A percentile compares a stretch with the other conserved stretches of the same genome.
These are phyloP conservation scores for Ceratobasidium papillatum DNA, from an alignment of 1,284 basidiomycete genomes.

Conservation along the genomic window DNA sequence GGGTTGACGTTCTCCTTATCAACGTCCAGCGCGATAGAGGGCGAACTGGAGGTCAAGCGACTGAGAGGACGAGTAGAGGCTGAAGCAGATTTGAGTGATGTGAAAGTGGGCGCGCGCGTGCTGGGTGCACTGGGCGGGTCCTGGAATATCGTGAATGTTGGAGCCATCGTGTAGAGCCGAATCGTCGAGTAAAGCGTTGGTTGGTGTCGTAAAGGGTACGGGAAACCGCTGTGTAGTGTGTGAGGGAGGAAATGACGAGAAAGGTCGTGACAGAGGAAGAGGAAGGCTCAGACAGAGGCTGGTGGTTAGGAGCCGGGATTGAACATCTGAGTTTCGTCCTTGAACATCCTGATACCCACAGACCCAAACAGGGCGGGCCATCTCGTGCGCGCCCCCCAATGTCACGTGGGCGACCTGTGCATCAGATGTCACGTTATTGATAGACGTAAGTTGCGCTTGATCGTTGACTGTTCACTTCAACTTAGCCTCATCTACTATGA, in stretches of 20 bases:
- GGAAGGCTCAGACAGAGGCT: constrained; percentile 24
- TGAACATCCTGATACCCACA: constrained; percentile 28
- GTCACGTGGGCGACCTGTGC: constrained; percentile 25
- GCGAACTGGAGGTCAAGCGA: constrained; percentile 29
- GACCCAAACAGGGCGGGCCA: constrained; percentile 28
- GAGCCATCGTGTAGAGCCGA: constrained; percentile 28
- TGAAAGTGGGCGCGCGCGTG: constrained; percentile 7
- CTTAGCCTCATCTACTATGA: not conserved
- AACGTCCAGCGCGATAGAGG: constrained; percentile 30
- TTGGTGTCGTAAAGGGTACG: constrained; percentile 11
- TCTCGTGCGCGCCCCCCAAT: constrained; percentile 3
- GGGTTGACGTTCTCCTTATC: constrained; percentile 44
- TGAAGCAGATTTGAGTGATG: constrained; percentile 12
- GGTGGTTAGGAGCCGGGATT: constrained; percentile 34
- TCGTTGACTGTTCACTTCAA: too few species aligned
- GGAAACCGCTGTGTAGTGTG: not conserved
- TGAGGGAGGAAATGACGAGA: not conserved
- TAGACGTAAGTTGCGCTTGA: not conserved
- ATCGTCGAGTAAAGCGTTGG: not conserved
- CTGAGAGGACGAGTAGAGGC: constrained; percentile 19
- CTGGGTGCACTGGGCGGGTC: constrained; percentile 21
- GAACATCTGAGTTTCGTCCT: constrained; percentile 31
- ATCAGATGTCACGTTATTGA: not conserved
- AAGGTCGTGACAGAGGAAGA: constrained; percentile 12
- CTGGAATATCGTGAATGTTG: constrained; percentile 39